phyloP scores from a whole-genome alignment of 257 asterid species.

The Echium plantagineum region DNA sequence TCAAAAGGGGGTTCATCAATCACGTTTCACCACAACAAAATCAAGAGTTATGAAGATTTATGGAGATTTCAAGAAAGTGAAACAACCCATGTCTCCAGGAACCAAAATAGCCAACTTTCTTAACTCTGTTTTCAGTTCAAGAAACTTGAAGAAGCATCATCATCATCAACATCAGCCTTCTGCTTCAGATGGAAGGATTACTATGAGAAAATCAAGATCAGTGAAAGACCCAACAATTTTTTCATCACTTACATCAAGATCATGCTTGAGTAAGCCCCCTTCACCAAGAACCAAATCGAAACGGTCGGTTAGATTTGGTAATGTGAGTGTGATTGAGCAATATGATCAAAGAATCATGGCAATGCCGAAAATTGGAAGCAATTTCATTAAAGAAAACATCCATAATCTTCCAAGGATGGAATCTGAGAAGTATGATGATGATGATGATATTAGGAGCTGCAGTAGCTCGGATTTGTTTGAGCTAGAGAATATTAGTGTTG shows the following conservation, averaged over 20 bases:
- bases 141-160: constrained; percentile 36
- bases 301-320: constrained; percentile 69
- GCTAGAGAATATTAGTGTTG: constrained; percentile 56
- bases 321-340: too few species aligned
- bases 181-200: constrained; percentile 37
- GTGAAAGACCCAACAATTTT: constrained; percentile 37
- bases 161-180: background rate
- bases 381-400: constrained; percentile 34
- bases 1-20: constrained; percentile 11
- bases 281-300: constrained; percentile 44
- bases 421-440: constrained; percentile 22
- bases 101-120: constrained; percentile 43
- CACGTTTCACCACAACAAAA: constrained; percentile 26
- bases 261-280: constrained; percentile 43
- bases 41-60: constrained; percentile 29
- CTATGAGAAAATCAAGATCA: constrained; percentile 58
- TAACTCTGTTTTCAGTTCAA: constrained; percentile 59
- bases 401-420: constrained; percentile 27
- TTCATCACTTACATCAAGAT: constrained; percentile 24
- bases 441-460: constrained; percentile 38
- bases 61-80: constrained; percentile 30
- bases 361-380: constrained; percentile 27
- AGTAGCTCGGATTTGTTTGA: constrained; percentile 79
- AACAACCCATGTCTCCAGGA: constrained; percentile 40
- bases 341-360: constrained; percentile 13